Evolutionary conservation across 192 early-diverging fungal species (phyloP), one percentile per base, ranked within the genome.

Genomic region (Diversispora epigaea): DNA sequence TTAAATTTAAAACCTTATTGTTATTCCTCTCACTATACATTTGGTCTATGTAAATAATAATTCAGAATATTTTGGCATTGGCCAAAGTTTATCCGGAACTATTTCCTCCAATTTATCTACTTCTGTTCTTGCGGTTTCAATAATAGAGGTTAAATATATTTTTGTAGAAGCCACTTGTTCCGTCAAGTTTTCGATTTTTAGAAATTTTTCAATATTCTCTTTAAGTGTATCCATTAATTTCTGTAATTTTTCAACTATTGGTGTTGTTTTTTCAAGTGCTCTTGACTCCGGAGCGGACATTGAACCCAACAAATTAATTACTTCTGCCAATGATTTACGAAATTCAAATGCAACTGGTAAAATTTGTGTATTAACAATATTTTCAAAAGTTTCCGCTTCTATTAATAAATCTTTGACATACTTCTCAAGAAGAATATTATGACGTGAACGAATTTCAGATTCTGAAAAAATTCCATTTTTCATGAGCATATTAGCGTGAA

Each of bases 331-430:
- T 44, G 88, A 86, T 84, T 92, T 93, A 82, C 96, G 90, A 92
- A 94, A 98, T 55, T 88, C 84, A 77, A 92, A 94, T 11, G 90
- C 89, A 17, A 93, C 89, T 32, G 97, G 97, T 61, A 99, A 84
- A 56, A 99, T 91, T 76, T 91, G 90, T 77, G 94, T 92, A 65
- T 84, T 80, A 52, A 95, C 76, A 85, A 99, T 89, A 79, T 86
- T 85, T 67, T 88, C 82, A 77, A 99, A 86, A 39, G 97, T 96
- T 82, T 91, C 89, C 68, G 91, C 93, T 87, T 99, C 97, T 69
- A 98, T 95, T 47, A 92, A 75, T 45, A 97, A 80, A 83, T 99
- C 96, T 91, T 99, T 99, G 84, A 91, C 88, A 80, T 98, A 99
- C 83, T 95, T 96, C 86, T 99, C 96, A 81, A 92, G 88, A 76